Conservation (phyloP, 176 grass and related monocot genomes). For the Echinochloa phyllopogon region DNA sequence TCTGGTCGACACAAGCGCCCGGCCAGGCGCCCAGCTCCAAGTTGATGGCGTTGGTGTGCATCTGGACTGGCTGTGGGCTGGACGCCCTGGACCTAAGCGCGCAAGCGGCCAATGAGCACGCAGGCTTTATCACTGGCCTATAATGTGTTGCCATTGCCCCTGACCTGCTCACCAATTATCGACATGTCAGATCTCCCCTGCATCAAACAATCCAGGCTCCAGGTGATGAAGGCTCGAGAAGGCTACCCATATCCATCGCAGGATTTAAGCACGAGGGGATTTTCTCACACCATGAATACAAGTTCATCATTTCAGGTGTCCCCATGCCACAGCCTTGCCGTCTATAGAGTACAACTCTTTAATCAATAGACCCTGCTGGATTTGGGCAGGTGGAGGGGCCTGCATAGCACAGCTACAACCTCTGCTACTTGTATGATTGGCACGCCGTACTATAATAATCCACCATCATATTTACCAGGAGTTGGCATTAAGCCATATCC, state of each 20-base stretch:
- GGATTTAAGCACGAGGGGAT: constrained; percentile 7
- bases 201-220: neutral
- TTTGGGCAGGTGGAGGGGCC: neutral
- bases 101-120: neutral
- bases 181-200: neutral
- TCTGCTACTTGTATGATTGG: neutral
- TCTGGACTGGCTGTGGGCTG: neutral
- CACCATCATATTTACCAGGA: neutral
- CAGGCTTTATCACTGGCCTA: constrained; percentile 26
- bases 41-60: neutral
- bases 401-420: neutral
- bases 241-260: neutral
- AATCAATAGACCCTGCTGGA: neutral
- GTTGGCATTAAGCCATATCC: too few relatives aligned
- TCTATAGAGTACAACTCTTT: neutral
- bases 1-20: neutral
- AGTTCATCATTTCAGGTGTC: constrained; percentile 5
- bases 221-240: neutral
- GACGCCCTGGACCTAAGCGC: neutral
- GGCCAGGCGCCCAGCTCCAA: neutral
- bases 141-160: neutral
- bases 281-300: neutral
- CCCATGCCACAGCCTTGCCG: constrained; percentile 13
- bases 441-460: neutral
- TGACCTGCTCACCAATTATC: neutral